Conservation (phyloP, 2,329 filamentous ascomycete species). For the Aureobasidium namibiae region DNA sequence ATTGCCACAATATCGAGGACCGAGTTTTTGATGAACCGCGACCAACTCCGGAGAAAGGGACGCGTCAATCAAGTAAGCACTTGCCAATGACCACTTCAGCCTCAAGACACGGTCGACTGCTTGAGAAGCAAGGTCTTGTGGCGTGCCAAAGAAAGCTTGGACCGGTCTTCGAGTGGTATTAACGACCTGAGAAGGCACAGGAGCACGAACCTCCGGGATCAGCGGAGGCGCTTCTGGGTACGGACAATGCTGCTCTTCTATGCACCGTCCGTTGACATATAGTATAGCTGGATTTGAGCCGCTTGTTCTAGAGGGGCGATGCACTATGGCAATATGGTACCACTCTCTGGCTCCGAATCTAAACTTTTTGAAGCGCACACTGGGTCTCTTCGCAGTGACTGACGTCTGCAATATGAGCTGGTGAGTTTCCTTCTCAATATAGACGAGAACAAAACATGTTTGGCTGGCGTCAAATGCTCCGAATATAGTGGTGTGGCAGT, state of each 20-base stretch:
- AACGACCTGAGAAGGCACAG: not conserved
- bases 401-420: slow-evolving; percentile 97
- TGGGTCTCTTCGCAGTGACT: slow-evolving; percentile 74
- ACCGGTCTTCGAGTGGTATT: slow-evolving; percentile 44
- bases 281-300: slow-evolving; percentile 73
- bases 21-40: slow-evolving; percentile 82
- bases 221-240: slow-evolving; percentile 71
- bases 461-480: slow-evolving; percentile 88
- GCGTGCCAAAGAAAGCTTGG: slow-evolving; percentile 89
- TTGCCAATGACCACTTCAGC: slow-evolving; percentile 83
- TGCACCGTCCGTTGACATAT: slow-evolving; percentile 88
- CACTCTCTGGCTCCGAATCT: slow-evolving; percentile 68
- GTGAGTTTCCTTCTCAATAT: slow-evolving; percentile 84
- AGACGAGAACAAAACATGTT: slow-evolving; percentile 87
- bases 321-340: slow-evolving; percentile 91
- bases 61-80: slow-evolving; percentile 81
- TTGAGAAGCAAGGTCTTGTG: slow-evolving; percentile 56
- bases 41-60: slow-evolving; percentile 84
- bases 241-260: slow-evolving; percentile 80
- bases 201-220: not conserved
- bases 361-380: slow-evolving; percentile 83
- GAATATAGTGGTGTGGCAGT: slow-evolving; percentile 88
- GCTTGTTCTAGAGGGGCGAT: slow-evolving; percentile 68
- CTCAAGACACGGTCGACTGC: slow-evolving; percentile 48
- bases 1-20: slow-evolving; percentile 86